Evolutionary conservation across 164 flowering plant species (phyloP), one percentile per base, ranked within the genome.

Genomic region (Malania oleifera): DNA sequence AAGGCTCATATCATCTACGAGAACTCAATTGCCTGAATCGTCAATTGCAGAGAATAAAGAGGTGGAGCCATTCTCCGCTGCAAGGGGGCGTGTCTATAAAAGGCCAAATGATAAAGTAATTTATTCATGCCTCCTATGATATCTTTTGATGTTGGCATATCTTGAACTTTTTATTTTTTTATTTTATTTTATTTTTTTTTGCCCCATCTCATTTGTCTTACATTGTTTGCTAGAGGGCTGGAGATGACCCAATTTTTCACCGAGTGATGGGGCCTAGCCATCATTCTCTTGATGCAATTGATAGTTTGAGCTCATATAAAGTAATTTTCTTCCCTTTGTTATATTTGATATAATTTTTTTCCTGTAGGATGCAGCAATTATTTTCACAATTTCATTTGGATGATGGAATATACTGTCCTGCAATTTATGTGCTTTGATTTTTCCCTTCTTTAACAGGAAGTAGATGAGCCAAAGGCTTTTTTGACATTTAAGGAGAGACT

Each of bases 221-320:
- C 5, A 13, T 10, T 27, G 18, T 52, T 28, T 28, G 19, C 13
- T 13, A 52, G 55, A 52, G 11, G 11, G 7, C 23, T 27, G 55
- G 18, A 52, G 37, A 27, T 15, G 55, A 52, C 5, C 55, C 55
- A 18, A 19, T 52, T 5, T 52, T 52, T 12, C 55, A 52, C 23
- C 34, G 55, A 28, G 7, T 52, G 27, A 52, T 52, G 55, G 55
- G 55, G 19, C 23, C 35, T 26, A 19, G 18, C 10, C 37, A 14
- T 31, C 55, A 52, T 31, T 28, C 37, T 52, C 18, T 31, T 2
- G 19, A 52, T 15, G 19, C 8, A 52, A 52, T 52, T 28, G 55
- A 52, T 52, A 52, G 55, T 14, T 52, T 52, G 37, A 52, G 20
- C 38, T 31, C 24, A 19, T 18, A 52, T 22, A 52, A 22, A 52